Evolutionary conservation across 176 grass and related monocot species (phyloP).

Genomic region (Triticum turgidum): DNA sequence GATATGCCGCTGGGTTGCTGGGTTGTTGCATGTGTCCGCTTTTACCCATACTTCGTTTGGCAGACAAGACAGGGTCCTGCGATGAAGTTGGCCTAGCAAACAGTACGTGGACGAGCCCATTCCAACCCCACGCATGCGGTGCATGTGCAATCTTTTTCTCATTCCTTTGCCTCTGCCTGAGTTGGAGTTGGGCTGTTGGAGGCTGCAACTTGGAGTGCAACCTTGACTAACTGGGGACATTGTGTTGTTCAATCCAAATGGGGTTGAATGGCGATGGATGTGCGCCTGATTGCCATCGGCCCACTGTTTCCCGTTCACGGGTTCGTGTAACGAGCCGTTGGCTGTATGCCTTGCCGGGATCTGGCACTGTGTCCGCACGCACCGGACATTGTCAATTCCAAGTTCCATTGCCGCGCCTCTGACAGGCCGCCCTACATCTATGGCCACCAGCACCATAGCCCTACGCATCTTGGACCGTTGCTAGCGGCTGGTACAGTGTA

Average conservation of each 20-base stretch:
- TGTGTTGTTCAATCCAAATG: neutral
- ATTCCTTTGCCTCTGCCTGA: too few species aligned
- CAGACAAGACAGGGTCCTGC: too few species aligned
- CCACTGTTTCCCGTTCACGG: constrained; percentile 23
- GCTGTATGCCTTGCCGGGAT: neutral
- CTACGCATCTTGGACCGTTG: neutral
- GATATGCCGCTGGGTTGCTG: too few species aligned
- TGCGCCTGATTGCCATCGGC: neutral
- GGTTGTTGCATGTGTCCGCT: too few species aligned
- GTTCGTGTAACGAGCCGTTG: neutral
- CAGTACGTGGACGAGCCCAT: neutral
- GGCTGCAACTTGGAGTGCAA: neutral
- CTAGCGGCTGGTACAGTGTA: too few species aligned
- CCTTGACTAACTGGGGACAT: neutral
- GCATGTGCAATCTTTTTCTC: neutral
- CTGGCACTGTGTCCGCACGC: neutral
- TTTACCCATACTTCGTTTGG: too few species aligned
- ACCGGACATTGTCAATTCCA: neutral
- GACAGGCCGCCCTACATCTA: neutral
- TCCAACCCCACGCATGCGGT: neutral
- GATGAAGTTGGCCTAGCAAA: too few species aligned
- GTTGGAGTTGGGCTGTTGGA: too few species aligned
- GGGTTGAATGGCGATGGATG: neutral
- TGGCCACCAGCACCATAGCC: neutral
- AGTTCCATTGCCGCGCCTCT: neutral